These are phyloP conservation scores for Rhizophagus sp. DNA, from an alignment of 192 early-diverging fungal species.

Conservation along the genomic window DNA sequence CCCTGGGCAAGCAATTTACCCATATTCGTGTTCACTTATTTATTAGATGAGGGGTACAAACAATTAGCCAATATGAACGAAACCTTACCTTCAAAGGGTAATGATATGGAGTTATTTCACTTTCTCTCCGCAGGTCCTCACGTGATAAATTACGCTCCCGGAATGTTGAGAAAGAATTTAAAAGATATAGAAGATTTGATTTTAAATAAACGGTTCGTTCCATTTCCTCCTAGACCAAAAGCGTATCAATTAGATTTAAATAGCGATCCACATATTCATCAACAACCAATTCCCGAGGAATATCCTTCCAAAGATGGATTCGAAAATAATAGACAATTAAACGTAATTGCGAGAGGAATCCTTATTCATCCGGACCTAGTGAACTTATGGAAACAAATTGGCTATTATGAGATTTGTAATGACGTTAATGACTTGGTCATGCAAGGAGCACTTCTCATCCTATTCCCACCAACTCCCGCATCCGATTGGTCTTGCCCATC, in stretches of 20 bases:
- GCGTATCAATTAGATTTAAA: neutral
- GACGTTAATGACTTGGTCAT: neutral
- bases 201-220: too few relatives aligned
- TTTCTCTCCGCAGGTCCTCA: neutral
- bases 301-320: neutral
- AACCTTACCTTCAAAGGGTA: neutral
- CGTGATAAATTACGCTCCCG: neutral
- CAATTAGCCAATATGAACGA: neutral
- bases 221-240: too few relatives aligned
- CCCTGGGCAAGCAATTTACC: too few relatives aligned
- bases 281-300: neutral
- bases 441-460: conserved; percentile 12
- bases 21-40: too few relatives aligned
- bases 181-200: neutral
- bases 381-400: neutral
- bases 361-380: conserved; percentile 13
- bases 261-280: neutral
- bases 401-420: neutral
- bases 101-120: neutral
- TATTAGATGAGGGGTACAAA: too few relatives aligned
- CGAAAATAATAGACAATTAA: conserved; percentile 11
- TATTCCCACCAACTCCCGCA: conserved; percentile 8
- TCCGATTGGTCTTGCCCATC: neutral
- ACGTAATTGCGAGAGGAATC: conserved; percentile 15
- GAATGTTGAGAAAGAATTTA: too few relatives aligned